Evolutionary conservation across 495 filamentous ascomycete genomes (phyloP), one percentile per base, ranked within the genome.

Genomic region (Penicillium angulare): DNA sequence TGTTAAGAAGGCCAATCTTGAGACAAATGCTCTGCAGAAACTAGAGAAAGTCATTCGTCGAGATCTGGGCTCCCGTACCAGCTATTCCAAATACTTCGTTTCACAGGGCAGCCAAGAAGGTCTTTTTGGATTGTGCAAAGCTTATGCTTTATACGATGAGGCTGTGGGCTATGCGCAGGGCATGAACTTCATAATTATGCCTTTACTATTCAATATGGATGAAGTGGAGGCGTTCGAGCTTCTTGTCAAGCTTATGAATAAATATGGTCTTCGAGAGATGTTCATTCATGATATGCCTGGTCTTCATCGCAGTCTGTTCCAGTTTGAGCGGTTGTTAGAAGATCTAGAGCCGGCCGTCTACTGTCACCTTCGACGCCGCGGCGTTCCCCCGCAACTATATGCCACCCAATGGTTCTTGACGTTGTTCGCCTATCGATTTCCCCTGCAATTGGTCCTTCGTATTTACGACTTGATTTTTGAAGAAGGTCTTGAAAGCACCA

Each of bases 341-440:
- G 93, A 99, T 60, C 72, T 92, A 33, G 92, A 97, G 58, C 93
- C 93, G 1, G 90, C 90, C 22, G 79, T 97, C 2, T 97, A 93
- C 69, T 97, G 93, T 65, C 93, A 99, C 71, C 83, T 99, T 34
- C 86, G 87, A 53, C 85, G 93, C 45, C 86, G 89, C 35, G 85
- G 87, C 20, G 93, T 97, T 31, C 85, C 86, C 34, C 90, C 95
- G 0, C 87, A 96, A 57, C 76, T 99, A 7, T 99, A 99, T 64
- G 93, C 93, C 35, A 97, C 93, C 0, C 93, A 97, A 66, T 99
- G 93, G 93, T 97, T 97, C 68, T 82, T 99, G 35, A 99, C 93
- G 5, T 80, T 99, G n/a, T 99, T 99, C 61, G 92, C 93, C 13
- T 97, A 99, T 68, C 87, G 95, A 39, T 99, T 99, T 68, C 93